Conservation (phyloP, 495 filamentous ascomycete genomes). For the Chaetomidium leptoderma region DNA sequence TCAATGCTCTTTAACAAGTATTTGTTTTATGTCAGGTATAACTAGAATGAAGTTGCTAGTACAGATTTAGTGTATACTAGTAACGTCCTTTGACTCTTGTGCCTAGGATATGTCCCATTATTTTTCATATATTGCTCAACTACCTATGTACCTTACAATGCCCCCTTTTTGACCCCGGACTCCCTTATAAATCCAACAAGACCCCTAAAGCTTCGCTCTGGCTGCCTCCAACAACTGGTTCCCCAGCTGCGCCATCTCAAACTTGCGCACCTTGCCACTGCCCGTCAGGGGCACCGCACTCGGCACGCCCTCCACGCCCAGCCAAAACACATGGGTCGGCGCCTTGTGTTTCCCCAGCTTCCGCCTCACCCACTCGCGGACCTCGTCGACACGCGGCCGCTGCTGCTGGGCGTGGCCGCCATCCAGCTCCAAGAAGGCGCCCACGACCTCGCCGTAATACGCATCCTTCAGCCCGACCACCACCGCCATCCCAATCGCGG, state of each 20-base stretch:
- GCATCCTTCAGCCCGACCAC: constrained; percentile 60
- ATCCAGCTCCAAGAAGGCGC: constrained; percentile 52
- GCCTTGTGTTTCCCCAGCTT: constrained; percentile 65
- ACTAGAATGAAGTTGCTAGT: too few relatives aligned
- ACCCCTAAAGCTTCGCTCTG: constrained; percentile 37
- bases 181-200: neutral
- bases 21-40: too few relatives aligned
- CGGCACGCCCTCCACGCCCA: constrained; percentile 57
- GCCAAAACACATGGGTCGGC: constrained; percentile 61
- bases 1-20: too few relatives aligned
- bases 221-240: constrained; percentile 43
- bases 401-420: constrained; percentile 20
- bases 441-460: constrained; percentile 65
- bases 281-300: constrained; percentile 58
- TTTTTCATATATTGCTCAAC: too few relatives aligned
- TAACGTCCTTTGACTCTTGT: too few relatives aligned
- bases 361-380: constrained; percentile 56
- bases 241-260: constrained; percentile 57
- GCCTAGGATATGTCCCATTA: too few relatives aligned
- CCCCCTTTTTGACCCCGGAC: neutral
- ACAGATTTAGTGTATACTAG: too few relatives aligned
- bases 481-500: constrained; percentile 51
- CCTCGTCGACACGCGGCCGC: constrained; percentile 43
- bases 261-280: constrained; percentile 68
- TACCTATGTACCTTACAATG: too few relatives aligned